Evolutionary conservation across 2,329 filamentous ascomycete species (phyloP).

Genomic region (Colletotrichum viniferum): DNA sequence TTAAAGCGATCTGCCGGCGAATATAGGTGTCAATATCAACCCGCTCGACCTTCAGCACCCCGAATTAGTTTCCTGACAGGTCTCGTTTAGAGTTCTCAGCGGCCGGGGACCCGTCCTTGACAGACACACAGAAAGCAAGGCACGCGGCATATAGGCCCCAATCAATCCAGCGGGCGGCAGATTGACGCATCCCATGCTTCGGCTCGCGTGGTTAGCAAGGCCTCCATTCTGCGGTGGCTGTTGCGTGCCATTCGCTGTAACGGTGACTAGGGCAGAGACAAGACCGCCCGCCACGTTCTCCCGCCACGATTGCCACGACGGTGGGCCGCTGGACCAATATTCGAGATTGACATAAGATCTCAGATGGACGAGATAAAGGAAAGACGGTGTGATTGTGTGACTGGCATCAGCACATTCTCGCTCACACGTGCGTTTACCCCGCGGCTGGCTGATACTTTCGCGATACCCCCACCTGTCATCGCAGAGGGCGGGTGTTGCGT

Average conservation of each 20-base stretch:
- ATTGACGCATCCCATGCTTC: constrained; percentile 7
- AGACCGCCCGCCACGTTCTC: not conserved
- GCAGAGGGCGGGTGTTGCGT: constrained; percentile 4
- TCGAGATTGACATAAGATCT: not conserved
- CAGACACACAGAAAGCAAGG: not conserved
- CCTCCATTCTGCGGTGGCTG: not conserved
- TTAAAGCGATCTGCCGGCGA: constrained; percentile 3
- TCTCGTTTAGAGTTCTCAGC: not conserved
- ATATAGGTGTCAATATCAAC: not conserved
- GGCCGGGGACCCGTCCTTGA: not conserved
- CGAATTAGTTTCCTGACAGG: not conserved
- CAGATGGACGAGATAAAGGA: not conserved
- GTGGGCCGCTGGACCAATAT: not conserved
- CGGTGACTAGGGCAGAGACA: not conserved
- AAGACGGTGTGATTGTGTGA: not conserved
- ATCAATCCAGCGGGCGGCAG: not conserved
- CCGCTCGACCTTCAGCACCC: not conserved
- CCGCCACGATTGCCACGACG: not conserved
- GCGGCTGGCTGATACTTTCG: not conserved
- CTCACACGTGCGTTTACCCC: not conserved
- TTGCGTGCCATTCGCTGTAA: constrained; percentile 2
- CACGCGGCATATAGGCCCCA: not conserved
- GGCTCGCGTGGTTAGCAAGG: not conserved
- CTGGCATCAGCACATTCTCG: not conserved
- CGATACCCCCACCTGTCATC: not conserved